Percentiles rank a stretch among this genome's conserved stretches.
phyloP scores from a whole-genome alignment of 768 basidiomycete genomes.

The Trametes coccinea region DNA sequence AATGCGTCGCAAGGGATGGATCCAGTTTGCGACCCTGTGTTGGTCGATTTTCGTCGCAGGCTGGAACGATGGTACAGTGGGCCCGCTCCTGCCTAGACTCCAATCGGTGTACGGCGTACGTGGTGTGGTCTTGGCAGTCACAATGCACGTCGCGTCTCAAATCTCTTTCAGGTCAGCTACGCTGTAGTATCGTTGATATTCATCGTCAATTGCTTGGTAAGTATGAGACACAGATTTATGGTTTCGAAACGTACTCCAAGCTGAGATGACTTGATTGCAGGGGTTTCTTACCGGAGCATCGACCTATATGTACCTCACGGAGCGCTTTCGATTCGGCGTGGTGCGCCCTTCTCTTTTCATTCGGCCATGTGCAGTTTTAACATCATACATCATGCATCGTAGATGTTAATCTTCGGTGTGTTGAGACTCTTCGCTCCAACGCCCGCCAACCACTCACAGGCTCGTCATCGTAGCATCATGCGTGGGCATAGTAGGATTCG shows the following conservation, averaged over 20 bases:
- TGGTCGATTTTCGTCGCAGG: constrained; percentile 59
- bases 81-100: constrained; percentile 73
- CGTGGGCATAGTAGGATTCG: constrained; percentile 53
- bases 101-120: constrained; percentile 52
- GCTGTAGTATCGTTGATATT: constrained; percentile 61
- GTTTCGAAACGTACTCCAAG: too few relatives aligned
- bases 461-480: constrained; percentile 41
- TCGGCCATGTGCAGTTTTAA: neutral
- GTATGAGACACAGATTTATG: constrained; percentile 5
- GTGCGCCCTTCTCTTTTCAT: constrained; percentile 25
- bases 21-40: constrained; percentile 59
- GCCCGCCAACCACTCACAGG: neutral
- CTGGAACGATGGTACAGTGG: constrained; percentile 76
- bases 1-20: constrained; percentile 10
- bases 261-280: constrained; percentile 20
- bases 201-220: constrained; percentile 44
- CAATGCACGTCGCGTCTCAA: neutral
- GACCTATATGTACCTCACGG: constrained; percentile 46
- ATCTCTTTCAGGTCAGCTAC: constrained; percentile 41
- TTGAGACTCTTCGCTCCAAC: neutral
- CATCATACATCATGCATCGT: neutral
- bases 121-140: neutral
- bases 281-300: constrained; percentile 49
- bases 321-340: constrained; percentile 47
- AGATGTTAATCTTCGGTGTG: constrained; percentile 15